phyloP scores from a whole-genome alignment of 2,329 filamentous ascomycete species.

The Arachnopeziza araneosa region DNA sequence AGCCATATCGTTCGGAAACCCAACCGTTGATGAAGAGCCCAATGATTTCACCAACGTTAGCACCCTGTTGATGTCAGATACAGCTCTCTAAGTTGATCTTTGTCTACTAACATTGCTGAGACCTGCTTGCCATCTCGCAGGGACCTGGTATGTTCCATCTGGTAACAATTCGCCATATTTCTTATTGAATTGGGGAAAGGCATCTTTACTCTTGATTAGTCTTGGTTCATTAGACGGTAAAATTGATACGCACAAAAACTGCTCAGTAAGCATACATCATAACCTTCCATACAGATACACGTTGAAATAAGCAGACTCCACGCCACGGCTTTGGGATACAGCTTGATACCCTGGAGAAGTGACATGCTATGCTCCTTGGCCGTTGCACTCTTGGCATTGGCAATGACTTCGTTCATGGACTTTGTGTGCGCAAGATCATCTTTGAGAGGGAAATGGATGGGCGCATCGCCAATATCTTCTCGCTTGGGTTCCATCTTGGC shows the following conservation, averaged over 20 bases:
- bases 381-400: constrained; percentile 39
- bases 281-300: constrained; percentile 88
- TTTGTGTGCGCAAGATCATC: constrained; percentile 22
- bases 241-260: neutral
- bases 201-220: neutral
- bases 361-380: constrained; percentile 65
- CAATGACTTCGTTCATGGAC: constrained; percentile 25
- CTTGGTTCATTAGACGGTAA: neutral
- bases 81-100: neutral
- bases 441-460: constrained; percentile 21
- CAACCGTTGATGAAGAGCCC: constrained; percentile 44
- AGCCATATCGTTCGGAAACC: constrained; percentile 16
- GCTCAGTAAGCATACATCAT: constrained; percentile 44
- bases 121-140: constrained; percentile 2
- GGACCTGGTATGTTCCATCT: constrained; percentile 15
- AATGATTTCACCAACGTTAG: constrained; percentile 17
- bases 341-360: constrained; percentile 66
- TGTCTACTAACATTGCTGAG: constrained; percentile 4
- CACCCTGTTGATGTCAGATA: neutral
- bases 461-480: constrained; percentile 2
- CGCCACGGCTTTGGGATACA: constrained; percentile 80
- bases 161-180: constrained; percentile 31
- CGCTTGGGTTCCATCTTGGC: neutral
- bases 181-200: constrained; percentile 30
- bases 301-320: constrained; percentile 88